Conservation (phyloP, 257 asterid genomes). For the Mentha longifolia region DNA sequence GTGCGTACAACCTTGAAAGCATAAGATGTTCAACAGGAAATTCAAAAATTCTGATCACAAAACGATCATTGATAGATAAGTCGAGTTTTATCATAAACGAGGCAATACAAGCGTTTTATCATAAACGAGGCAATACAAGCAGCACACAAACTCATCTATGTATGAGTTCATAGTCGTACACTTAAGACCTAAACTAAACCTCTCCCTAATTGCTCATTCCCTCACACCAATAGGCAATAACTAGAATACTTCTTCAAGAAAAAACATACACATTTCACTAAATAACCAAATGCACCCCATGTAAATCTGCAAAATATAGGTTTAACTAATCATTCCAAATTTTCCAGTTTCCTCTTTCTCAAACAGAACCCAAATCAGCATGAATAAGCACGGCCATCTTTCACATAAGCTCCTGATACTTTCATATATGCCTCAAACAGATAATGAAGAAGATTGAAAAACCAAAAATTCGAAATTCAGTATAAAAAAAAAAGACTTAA, state of each 20-base stretch:
- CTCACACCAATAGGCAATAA: not conserved
- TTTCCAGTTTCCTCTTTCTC: not conserved
- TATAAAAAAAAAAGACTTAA: not conserved
- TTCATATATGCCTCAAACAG: not conserved
- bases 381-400: not conserved
- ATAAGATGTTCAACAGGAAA: not conserved
- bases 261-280: not conserved
- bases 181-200: not conserved
- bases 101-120: no score
- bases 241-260: not conserved
- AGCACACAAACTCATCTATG: not conserved
- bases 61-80: not conserved
- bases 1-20: not conserved
- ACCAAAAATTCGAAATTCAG: not conserved
- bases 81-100: not conserved
- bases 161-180: not conserved
- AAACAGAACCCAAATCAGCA: not conserved
- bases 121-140: not conserved
- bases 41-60: not conserved
- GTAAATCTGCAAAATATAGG: conserved; percentile 5
- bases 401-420: not conserved
- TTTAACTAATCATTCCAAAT: not conserved
- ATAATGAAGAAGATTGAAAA: not conserved
- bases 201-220: not conserved
- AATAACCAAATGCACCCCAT: not conserved